These are phyloP conservation scores for Candida smagusa DNA, from an alignment of 1,139 yeast species.

Conservation along the genomic window DNA sequence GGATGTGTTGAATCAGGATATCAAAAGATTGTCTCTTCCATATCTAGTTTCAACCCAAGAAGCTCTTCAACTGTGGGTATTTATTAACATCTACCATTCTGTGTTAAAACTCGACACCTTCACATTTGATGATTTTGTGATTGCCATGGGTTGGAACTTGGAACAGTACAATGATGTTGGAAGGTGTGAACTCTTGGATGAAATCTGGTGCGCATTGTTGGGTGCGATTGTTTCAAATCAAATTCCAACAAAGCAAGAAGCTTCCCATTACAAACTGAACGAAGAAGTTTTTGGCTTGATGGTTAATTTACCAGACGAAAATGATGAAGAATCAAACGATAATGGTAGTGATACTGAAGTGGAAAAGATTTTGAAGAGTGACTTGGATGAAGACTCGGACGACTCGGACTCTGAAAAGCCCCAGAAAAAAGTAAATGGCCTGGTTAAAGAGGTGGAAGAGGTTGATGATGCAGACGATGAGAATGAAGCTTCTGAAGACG, in stretches of 20 bases:
- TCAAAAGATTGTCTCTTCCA: slow-evolving; percentile 17
- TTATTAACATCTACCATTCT: slow-evolving; percentile 66
- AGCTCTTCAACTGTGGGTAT: slow-evolving; percentile 70
- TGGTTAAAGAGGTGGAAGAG: slow-evolving; percentile 14
- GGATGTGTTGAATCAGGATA: slow-evolving; percentile 7
- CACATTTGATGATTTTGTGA: slow-evolving; percentile 75
- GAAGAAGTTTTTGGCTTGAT: slow-evolving; percentile 35
- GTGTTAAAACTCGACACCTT: slow-evolving; percentile 66
- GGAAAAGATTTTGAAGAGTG: slow-evolving; percentile 22
- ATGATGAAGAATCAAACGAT: slow-evolving; percentile 13
- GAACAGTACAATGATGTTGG: slow-evolving; percentile 42
- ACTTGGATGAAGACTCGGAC: slow-evolving; percentile 15
- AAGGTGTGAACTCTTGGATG: slow-evolving; percentile 59
- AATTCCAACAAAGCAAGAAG: slow-evolving; percentile 23
- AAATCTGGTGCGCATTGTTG: slow-evolving; percentile 66
- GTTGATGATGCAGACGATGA: slow-evolving; percentile 10
- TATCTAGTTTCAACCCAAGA: slow-evolving; percentile 25
- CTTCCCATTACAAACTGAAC: slow-evolving; percentile 20
- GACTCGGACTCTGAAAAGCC: slow-evolving; percentile 12
- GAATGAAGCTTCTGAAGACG: slow-evolving; percentile 6
- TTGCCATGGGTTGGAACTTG: slow-evolving; percentile 56
- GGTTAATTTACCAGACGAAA: slow-evolving; percentile 35
- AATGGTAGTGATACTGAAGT: slow-evolving; percentile 26
- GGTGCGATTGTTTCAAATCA: slow-evolving; percentile 43
- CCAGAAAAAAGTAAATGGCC: slow-evolving; percentile 6